Conservation (phyloP, 352 stramenopile species). For the Pythium phragmitis region DNA sequence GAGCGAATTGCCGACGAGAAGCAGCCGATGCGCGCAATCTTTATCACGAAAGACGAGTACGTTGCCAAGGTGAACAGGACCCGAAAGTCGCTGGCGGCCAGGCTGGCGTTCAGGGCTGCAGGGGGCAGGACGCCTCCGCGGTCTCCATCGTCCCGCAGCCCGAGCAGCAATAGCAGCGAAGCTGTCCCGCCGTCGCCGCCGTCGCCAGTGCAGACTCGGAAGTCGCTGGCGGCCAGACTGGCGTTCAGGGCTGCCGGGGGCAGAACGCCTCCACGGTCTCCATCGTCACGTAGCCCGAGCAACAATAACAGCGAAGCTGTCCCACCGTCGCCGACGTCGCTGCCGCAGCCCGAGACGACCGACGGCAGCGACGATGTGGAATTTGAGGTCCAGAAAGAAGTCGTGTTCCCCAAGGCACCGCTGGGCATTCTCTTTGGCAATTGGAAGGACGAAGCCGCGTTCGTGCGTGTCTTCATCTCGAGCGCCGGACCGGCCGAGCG, state of each 20-base stretch:
- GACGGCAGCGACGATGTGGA: conserved; percentile 13
- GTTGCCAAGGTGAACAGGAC: conserved; percentile 30
- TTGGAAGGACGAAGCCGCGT: conserved; percentile 75
- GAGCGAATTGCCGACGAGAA: conserved; percentile 50
- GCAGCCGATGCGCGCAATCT: conserved; percentile 49
- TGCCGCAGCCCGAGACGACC: not conserved
- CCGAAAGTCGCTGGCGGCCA: not conserved
- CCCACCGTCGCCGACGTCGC: not conserved
- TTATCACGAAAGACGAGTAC: conserved; percentile 60
- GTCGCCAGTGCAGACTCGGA: not conserved
- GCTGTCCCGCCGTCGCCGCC: not conserved
- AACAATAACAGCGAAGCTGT: not conserved
- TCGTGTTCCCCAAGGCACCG: conserved; percentile 63
- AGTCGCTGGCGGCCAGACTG: not conserved
- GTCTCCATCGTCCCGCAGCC: not conserved
- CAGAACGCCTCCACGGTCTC: not conserved
- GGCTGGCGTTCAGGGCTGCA: not conserved
- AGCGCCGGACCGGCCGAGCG: conserved; percentile 71
- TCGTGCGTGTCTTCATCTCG: conserved; percentile 80
- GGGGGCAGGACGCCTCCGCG: not conserved
- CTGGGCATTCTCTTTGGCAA: conserved; percentile 84
- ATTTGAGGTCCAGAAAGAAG: conserved; percentile 37
- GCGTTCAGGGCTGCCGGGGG: too few relatives aligned
- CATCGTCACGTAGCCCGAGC: not conserved
- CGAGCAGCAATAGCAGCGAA: not conserved